Percentiles rank a stretch among this genome's conserved stretches.
These are phyloP conservation scores for Fraxinus anomala DNA, from an alignment of 257 asterid species.

Conservation along the genomic window DNA sequence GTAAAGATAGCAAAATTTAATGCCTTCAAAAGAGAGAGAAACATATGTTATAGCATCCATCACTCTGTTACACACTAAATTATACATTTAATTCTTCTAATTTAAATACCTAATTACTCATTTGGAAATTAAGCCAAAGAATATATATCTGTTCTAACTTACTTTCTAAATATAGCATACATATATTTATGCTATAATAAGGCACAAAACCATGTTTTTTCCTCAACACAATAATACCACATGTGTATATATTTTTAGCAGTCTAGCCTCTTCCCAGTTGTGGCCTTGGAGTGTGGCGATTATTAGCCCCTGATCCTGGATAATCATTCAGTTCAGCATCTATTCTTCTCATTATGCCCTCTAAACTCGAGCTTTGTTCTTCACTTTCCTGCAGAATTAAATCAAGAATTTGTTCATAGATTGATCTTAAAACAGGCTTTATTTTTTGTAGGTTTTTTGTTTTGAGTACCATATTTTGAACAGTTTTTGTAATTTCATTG, in stretches of 20 bases:
- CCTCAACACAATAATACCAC: neutral
- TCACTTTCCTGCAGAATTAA: constrained; percentile 27
- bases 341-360: constrained; percentile 25
- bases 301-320: constrained; percentile 66
- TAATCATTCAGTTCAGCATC: constrained; percentile 51
- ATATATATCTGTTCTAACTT: neutral
- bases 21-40: neutral
- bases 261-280: constrained; percentile 39
- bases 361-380: constrained; percentile 19
- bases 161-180: neutral
- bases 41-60: neutral
- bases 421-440: neutral
- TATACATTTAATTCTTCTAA: neutral
- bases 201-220: neutral
- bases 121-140: neutral
- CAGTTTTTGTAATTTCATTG: constrained; percentile 17
- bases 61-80: neutral
- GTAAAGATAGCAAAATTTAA: neutral
- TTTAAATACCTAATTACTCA: neutral
- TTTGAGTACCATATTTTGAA: constrained; percentile 24
- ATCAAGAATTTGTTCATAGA: neutral
- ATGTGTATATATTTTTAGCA: constrained; percentile 24
- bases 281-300: constrained; percentile 64
- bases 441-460: neutral
- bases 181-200: neutral